Base-by-base conservation (phyloP, 2,329 filamentous ascomycete genomes). In the Phialophora verrucosa region DNA sequence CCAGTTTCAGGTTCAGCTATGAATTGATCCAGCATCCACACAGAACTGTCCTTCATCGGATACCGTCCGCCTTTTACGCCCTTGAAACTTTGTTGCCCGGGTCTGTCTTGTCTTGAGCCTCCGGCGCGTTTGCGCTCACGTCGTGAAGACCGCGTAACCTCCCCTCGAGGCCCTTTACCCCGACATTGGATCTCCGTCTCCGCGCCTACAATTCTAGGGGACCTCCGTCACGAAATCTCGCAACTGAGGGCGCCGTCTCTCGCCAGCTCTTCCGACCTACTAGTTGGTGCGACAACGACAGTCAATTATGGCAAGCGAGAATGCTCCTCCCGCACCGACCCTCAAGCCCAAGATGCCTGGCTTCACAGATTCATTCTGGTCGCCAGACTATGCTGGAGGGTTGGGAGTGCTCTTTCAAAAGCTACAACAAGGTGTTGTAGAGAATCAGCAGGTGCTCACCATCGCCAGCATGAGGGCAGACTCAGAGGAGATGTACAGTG, bases 351-450 rank as follows among this genome's bases (percentile, higher is more conserved):
- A 79, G 77, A 94, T 94, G 91, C 90, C 91, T 73, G 88, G 91
- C 75, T 98, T 99, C 81, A 89, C 93, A 73, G 92, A 94, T 82
- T 97, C 93, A 59, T 98, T 99, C 83, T 99, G 95, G 95, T 97
- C 95, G 69, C 88, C 88, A 77, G 95, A 99, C 85, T 98, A 98
- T 85, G 94, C 94, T 78, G 93, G 91, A 84, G 93, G 95, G 69
- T 87, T 99, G 72, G 93, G 94, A 63, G 93, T 98, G 71, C 87
- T 99, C 71, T 99, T 98, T 76, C 89, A 89, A 78, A 99, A 99
- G 84, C 89, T 99, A 64, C 93, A 98, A 79, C 95, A 99, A 80
- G 95, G 95, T 68, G 91, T 96, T 66, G 87, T 93, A 73, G 95
- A 99, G 80, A 96, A 99, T 79, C 91, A 94, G 75, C 95, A 99